Evolutionary conservation across 352 stramenopile species (phyloP).

Genomic region (Phytopythium ostracodes): DNA sequence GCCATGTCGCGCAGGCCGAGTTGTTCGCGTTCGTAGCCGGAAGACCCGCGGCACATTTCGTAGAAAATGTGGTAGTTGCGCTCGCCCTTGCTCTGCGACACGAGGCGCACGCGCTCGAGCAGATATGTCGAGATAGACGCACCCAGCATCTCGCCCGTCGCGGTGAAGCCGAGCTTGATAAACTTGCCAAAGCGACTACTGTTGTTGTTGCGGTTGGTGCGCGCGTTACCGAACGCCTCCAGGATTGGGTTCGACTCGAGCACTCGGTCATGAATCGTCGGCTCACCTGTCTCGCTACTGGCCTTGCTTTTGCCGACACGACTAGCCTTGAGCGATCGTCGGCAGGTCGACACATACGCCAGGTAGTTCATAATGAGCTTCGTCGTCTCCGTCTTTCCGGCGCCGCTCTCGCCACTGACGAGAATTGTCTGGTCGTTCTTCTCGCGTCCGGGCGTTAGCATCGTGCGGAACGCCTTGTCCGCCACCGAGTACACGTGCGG

Average conservation of each 20-base stretch:
- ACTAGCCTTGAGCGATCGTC: slow-evolving; percentile 8
- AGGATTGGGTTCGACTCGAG: slow-evolving; percentile 95
- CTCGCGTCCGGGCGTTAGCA: slow-evolving; percentile 44
- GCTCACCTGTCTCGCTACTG: slow-evolving; percentile 17
- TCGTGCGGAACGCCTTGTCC: slow-evolving; percentile 84
- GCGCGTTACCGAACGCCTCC: slow-evolving; percentile 94
- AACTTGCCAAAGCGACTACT: slow-evolving; percentile 96
- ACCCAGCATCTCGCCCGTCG: slow-evolving; percentile 71
- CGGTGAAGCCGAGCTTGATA: slow-evolving; percentile 91
- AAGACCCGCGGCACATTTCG: slow-evolving; percentile 88
- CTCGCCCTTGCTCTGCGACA: slow-evolving; percentile 92
- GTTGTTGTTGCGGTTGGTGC: slow-evolving; percentile 97
- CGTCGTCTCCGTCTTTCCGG: slow-evolving; percentile 96
- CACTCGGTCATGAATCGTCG: slow-evolving; percentile 82
- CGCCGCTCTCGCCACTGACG: slow-evolving; percentile 93
- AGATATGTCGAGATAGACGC: slow-evolving; percentile 91
- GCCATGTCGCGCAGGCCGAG: slow-evolving; percentile 42
- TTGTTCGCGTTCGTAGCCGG: slow-evolving; percentile 39
- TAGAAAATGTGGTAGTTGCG: slow-evolving; percentile 99
- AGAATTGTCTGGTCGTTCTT: slow-evolving; percentile 93
- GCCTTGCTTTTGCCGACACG: slow-evolving; percentile 5
- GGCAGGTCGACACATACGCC: slow-evolving; percentile 70
- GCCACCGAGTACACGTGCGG: slow-evolving; percentile 87
- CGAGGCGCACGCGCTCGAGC: slow-evolving; percentile 93
- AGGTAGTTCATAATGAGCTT: slow-evolving; percentile 98